Evolutionary conservation across 805 yeast species (phyloP), one percentile per base, ranked within the genome.

Genomic region (Candida awuae): DNA sequence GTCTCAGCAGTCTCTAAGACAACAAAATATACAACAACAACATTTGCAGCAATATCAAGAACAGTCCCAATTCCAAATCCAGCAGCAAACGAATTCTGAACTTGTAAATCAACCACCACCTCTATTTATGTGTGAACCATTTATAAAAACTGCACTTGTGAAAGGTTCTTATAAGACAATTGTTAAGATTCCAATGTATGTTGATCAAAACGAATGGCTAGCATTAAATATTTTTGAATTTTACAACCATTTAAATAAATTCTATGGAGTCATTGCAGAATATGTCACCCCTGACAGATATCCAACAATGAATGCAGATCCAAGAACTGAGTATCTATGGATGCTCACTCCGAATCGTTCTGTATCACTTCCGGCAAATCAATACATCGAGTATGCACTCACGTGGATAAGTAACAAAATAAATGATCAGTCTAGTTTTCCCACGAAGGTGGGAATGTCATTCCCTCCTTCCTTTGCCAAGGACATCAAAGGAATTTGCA

Each of bases 91-190:
- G 17, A 28, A 14, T 4, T 54, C 43, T 34, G 52, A 45, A 25
- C 49, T 44, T 15, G 47, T 42, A 33, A 38, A 28, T 29, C 54
- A 46, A 14, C 43, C 50, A 37, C 53, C 62, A 35, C 86, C 87
- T 4, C 63, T 92, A 39, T 92, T 88, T 54, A 58, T 92, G 49
- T 80, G 92, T 54, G 95, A 88, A 51, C 97, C 97, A 12, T 92
- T 84, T 58, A 92, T 88, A 5, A 80, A 88, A 45, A 85, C 97
- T 0, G 94, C 97, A 0, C 66, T 92, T 26, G 98, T 94, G 15
- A 92, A 90, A 56, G 99, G 99, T 14, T 84, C 95, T 0, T 92
- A 87, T 66, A 87, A 84, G 54, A 88, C 98, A 1, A 92, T 92
- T 48, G 97, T 92, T 1, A 95, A 85, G 55, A 67, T 86, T 17